These are phyloP conservation scores for Linaria vulgaris DNA, from an alignment of 257 asterid genomes.

Conservation along the genomic window DNA sequence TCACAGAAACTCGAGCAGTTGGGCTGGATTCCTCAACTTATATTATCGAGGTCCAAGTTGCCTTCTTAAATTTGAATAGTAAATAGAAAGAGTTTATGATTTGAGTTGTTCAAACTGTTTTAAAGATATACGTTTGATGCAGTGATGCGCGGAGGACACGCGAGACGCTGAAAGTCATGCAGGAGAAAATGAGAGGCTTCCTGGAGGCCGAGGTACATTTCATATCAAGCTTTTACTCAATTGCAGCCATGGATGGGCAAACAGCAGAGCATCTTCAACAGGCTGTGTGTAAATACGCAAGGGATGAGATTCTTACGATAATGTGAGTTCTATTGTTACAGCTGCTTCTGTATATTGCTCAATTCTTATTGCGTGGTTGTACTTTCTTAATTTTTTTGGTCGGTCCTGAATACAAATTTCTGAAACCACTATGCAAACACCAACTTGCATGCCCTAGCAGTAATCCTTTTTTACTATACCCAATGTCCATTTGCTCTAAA, in stretches of 20 bases:
- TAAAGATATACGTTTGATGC: constrained; percentile 14
- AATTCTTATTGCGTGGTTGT: neutral
- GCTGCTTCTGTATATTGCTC: constrained; percentile 18
- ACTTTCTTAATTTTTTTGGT: constrained; percentile 4
- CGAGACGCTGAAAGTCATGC: constrained; percentile 88
- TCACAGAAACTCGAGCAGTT: constrained; percentile 65
- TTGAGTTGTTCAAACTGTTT: constrained; percentile 18
- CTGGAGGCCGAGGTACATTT: constrained; percentile 78
- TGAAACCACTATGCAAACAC: neutral
- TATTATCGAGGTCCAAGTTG: constrained; percentile 64
- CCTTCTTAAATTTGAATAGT: constrained; percentile 4
- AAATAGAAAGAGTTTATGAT: constrained; percentile 15
- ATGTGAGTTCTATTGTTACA: constrained; percentile 60
- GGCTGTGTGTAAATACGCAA: constrained; percentile 62
- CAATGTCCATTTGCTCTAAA: neutral
- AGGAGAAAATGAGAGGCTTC: constrained; percentile 67
- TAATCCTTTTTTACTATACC: neutral
- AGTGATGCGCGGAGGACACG: constrained; percentile 89
- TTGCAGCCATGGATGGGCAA: constrained; percentile 99
- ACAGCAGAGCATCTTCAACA: constrained; percentile 82
- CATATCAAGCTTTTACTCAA: constrained; percentile 85
- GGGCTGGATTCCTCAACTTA: constrained; percentile 94
- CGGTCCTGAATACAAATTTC: neutral
- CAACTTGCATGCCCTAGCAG: neutral
- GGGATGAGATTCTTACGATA: constrained; percentile 68